Evolutionary conservation across 176 grass and related monocot genomes (phyloP).

Genomic region (Cenchrus americanus): DNA sequence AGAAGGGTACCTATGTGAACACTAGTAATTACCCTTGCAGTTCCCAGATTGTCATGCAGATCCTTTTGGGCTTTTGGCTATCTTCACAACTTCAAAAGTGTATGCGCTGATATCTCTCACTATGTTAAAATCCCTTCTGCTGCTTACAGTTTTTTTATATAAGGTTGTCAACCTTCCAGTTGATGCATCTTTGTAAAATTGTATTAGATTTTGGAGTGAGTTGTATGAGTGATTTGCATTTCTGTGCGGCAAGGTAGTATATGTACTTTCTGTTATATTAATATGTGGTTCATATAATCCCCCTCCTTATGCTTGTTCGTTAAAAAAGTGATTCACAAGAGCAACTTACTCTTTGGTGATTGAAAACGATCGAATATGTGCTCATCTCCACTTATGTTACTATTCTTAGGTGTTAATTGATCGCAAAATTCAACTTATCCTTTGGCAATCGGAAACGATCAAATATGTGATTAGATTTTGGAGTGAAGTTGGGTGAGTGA

Average conservation of each 20-base stretch:
- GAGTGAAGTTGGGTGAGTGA: background rate
- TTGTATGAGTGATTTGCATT: background rate
- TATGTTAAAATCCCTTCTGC: background rate
- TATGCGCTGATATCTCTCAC: background rate
- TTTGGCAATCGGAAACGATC: no score
- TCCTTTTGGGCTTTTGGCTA: background rate
- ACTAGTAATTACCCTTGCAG: background rate
- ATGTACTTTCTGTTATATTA: background rate
- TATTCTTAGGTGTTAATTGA: background rate
- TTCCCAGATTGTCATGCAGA: background rate
- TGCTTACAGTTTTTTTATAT: background rate
- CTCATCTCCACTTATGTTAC: background rate
- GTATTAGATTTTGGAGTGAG: background rate
- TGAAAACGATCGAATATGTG: background rate
- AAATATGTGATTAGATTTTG: background rate
- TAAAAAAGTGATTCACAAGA: no score
- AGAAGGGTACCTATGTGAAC: background rate
- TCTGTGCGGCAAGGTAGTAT: background rate
- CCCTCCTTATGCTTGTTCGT: no score
- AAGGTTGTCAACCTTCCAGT: background rate
- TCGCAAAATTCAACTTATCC: background rate
- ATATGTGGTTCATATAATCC: background rate
- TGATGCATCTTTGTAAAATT: background rate
- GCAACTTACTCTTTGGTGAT: background rate
- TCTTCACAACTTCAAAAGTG: no score